Evolutionary conservation across 2,329 filamentous ascomycete genomes (phyloP).

Genomic region (Verticillium albo-atrum): DNA sequence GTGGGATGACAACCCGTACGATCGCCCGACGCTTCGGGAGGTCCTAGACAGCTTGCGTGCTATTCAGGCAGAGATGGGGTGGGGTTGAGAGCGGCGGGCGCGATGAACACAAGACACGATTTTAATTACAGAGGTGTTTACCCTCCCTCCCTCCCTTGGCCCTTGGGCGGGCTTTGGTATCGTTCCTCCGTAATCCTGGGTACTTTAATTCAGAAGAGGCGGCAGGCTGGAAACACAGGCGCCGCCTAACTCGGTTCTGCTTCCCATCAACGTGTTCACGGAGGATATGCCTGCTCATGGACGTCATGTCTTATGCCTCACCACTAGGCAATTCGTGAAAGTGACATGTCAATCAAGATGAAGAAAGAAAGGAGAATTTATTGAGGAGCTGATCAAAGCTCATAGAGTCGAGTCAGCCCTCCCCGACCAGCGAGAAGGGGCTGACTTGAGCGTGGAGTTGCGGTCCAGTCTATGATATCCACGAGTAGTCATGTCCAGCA

Average conservation of each 20-base stretch:
- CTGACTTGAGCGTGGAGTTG: background rate
- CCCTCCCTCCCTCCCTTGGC: too few relatives aligned
- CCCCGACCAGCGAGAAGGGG: background rate
- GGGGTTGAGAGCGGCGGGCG: background rate
- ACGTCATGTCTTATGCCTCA: too few relatives aligned
- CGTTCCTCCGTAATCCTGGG: background rate
- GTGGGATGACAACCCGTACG: constrained; percentile 48
- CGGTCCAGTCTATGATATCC: background rate
- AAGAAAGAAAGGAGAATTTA: too few relatives aligned
- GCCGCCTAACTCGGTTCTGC: background rate
- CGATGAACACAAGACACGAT: background rate
- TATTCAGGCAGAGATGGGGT: background rate
- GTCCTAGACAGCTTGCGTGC: constrained; percentile 27
- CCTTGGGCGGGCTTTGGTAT: background rate
- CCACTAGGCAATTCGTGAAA: too few relatives aligned
- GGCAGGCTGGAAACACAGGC: too few relatives aligned
- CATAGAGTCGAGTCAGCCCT: background rate
- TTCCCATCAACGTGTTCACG: too few relatives aligned
- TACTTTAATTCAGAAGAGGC: background rate
- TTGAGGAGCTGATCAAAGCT: too few relatives aligned
- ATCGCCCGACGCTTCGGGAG: constrained; percentile 40
- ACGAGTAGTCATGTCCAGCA: background rate
- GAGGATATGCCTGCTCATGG: too few relatives aligned
- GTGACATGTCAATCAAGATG: background rate
- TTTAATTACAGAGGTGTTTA: background rate